Conservation (phyloP, 768 basidiomycete species). For the Mycena chlorophos region DNA sequence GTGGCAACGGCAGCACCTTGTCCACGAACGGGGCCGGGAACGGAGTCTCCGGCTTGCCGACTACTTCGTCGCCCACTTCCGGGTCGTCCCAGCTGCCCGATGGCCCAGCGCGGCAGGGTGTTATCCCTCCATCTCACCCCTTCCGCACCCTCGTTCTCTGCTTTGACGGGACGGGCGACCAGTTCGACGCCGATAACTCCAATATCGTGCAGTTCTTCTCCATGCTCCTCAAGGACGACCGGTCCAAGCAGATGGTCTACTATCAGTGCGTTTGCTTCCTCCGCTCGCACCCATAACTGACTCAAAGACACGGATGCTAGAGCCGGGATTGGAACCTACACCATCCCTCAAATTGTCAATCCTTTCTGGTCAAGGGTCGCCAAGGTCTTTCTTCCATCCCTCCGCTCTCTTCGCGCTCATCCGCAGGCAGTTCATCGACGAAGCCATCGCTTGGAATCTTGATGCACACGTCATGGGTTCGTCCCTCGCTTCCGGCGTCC, state of each 20-base stretch:
- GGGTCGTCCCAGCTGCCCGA: constrained; percentile 3
- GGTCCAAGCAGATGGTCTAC: constrained; percentile 40
- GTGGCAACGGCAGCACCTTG: too few species aligned
- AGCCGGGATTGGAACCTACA: constrained; percentile 67
- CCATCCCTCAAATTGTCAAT: constrained; percentile 49
- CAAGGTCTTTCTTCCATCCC: constrained; percentile 20
- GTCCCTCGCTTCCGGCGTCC: constrained; percentile 23
- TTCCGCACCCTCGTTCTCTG: constrained; percentile 23
- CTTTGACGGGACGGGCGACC: constrained; percentile 50
- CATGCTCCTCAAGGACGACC: constrained; percentile 38
- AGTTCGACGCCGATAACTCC: constrained; percentile 37
- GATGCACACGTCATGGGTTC: constrained; percentile 57
- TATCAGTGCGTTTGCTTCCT: constrained; percentile 31
- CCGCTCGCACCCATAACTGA: background rate
- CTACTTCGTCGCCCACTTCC: constrained; percentile 1
- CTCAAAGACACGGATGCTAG: constrained; percentile 21
- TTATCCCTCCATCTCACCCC: constrained; percentile 21
- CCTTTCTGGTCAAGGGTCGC: constrained; percentile 40
- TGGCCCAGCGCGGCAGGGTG: background rate
- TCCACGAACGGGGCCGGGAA: too few species aligned
- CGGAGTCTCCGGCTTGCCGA: constrained; percentile 9
- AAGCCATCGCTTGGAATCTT: constrained; percentile 49
- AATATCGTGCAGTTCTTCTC: constrained; percentile 42
- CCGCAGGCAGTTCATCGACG: constrained; percentile 20
- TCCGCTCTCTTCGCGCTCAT: background rate